phyloP scores from a whole-genome alignment of 2,329 filamentous ascomycete genomes.

The Fusarium equiseti region DNA sequence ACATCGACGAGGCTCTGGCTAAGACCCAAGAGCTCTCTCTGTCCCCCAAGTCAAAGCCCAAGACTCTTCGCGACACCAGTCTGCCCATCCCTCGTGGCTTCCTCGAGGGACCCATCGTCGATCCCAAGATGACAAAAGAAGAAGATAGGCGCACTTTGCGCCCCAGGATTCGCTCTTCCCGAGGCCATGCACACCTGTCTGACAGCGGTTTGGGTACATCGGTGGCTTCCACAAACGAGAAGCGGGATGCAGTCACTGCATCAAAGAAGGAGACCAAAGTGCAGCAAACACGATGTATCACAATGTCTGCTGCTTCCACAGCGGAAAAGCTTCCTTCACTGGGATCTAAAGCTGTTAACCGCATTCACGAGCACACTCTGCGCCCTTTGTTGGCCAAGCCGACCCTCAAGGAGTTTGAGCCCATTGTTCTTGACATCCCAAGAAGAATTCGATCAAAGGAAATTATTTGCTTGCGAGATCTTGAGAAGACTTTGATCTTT shows the following conservation, averaged over 20 bases:
- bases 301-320: conserved; percentile 67
- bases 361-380: conserved; percentile 84
- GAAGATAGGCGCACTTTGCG: conserved; percentile 64
- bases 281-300: conserved; percentile 65
- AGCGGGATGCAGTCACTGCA: conserved; percentile 58
- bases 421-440: conserved; percentile 82
- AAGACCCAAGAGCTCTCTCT: conserved; percentile 57
- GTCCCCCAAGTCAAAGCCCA: conserved; percentile 51
- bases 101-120: conserved; percentile 67
- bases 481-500: conserved; percentile 93
- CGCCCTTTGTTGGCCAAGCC: conserved; percentile 80
- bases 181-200: conserved; percentile 74
- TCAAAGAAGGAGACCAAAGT: conserved; percentile 54
- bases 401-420: conserved; percentile 81
- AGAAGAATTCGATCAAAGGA: conserved; percentile 84
- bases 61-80: conserved; percentile 65
- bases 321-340: conserved; percentile 69
- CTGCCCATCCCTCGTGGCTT: conserved; percentile 71
- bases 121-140: conserved; percentile 61
- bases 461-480: conserved; percentile 90
- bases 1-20: conserved; percentile 73
- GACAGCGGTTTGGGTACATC: conserved; percentile 93
- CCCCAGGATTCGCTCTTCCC: conserved; percentile 67
- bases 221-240: conserved; percentile 71
- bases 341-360: conserved; percentile 76